phyloP scores from a whole-genome alignment of 2,329 filamentous ascomycete species.

The Penicillium italicum region DNA sequence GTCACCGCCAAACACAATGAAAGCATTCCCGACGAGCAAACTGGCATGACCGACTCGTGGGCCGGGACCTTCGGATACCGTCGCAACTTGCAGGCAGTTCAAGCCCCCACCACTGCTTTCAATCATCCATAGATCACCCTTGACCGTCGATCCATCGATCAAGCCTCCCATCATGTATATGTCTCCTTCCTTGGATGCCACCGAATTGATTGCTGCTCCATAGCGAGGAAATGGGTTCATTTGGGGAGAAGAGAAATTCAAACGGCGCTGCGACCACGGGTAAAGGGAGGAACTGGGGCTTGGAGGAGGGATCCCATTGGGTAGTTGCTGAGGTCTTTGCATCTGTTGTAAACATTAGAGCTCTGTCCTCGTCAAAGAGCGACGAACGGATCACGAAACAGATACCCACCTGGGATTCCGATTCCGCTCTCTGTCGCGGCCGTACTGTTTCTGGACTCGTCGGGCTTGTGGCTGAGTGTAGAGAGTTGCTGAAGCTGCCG shows the following conservation, averaged over 20 bases:
- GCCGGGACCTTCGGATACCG: conserved; percentile 88
- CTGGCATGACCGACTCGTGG: conserved; percentile 92
- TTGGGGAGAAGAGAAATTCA: conserved; percentile 79
- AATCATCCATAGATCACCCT: conserved; percentile 96
- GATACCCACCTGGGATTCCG: conserved; percentile 52
- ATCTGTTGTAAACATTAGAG: conserved; percentile 16
- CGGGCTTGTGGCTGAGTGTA: conserved; percentile 65
- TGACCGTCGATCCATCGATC: conserved; percentile 91
- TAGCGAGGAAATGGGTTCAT: conserved; percentile 92
- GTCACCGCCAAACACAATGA: conserved; percentile 97
- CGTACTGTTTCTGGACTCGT: conserved; percentile 64
- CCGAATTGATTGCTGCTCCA: conserved; percentile 89
- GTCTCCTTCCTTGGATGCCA: conserved; percentile 92
- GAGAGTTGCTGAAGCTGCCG: conserved; percentile 62
- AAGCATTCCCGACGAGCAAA: conserved; percentile 93
- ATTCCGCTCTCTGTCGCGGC: conserved; percentile 53
- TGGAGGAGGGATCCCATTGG: conserved; percentile 50
- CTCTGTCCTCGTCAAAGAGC: background rate
- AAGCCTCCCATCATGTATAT: conserved; percentile 97
- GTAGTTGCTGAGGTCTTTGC: conserved; percentile 48
- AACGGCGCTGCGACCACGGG: conserved; percentile 86
- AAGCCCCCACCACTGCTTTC: conserved; percentile 79
- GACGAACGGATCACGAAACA: background rate
- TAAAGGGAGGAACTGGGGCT: conserved; percentile 78
- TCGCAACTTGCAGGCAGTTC: conserved; percentile 86